Evolutionary conservation across 1,284 basidiomycete genomes (phyloP), one percentile per base, ranked within the genome.

Genomic region (Pterulicium gracile): DNA sequence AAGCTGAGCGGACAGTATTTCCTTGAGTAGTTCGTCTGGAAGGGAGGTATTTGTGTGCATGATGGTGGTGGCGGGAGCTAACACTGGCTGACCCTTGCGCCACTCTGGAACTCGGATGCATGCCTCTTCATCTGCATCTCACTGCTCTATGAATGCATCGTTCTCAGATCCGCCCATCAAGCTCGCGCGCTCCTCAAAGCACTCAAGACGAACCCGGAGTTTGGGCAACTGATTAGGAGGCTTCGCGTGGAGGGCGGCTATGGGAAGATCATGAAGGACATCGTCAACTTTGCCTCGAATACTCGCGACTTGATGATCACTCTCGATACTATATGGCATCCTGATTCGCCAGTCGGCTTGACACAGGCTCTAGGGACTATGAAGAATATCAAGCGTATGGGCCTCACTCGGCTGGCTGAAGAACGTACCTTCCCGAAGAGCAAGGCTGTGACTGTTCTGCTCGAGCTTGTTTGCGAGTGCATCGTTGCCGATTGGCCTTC

Each of bases 271-370:
- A 32, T 32, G 27, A n/a, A n/a, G 7, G n/a, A 7, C 27, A 32
- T 32, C n/a, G n/a, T 32, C n/a, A 7, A n/a, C 7, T 7, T n/a
- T 7, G 27, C 27, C 7, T n/a, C 27, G 27, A 32, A 32, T 32
- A 32, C n/a, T 7, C n/a, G 27, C 10, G 27, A 47, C 32, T 54
- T 52, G 22, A 50, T 47, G 52, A 41, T 60, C 47, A 23, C 57
- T 24, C 40, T 49, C 52, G 44, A n/a, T n/a, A n/a, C 61, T 56
- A 13, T 61, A 49, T 4, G 27, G 27, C n/a, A 7, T 7, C 27
- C 27, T 7, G 27, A 32, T 32, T 10, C 7, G 7, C 7, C 27
- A 7, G 7, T n/a, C 7, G 27, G 27, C 7, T 32, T 32, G 27
- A n/a, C n/a, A 10, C 7, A 32, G 10, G 7, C 27, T 10, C 27